Evolutionary conservation across 345 rosid genomes (phyloP).

Genomic region (Salix arbutifolia): DNA sequence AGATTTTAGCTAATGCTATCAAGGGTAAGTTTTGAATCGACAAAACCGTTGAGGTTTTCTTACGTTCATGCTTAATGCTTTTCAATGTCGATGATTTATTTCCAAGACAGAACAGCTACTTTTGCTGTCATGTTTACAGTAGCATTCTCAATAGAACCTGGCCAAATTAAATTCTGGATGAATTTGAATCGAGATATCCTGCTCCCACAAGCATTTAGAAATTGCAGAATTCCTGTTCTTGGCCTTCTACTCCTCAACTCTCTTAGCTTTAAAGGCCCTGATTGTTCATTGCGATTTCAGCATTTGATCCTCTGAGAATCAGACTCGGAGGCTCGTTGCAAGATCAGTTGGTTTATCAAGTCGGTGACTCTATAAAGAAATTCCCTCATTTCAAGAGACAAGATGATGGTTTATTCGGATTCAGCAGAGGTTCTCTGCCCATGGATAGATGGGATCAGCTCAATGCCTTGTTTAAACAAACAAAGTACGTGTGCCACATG

Average conservation of each 20-base stretch:
- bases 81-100: background rate
- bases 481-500: constrained; percentile 29
- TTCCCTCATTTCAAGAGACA: constrained; percentile 32
- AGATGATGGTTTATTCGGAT: constrained; percentile 37
- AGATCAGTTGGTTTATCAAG: constrained; percentile 47
- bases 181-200: too few relatives aligned
- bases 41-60: background rate
- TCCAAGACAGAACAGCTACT: background rate
- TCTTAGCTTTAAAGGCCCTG: background rate
- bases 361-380: constrained; percentile 22
- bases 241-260: background rate
- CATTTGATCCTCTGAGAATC: constrained; percentile 43
- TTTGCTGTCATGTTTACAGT: background rate
- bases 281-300: constrained; percentile 20
- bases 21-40: constrained; percentile 32
- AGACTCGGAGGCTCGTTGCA: constrained; percentile 50
- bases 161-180: background rate
- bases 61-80: background rate
- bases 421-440: constrained; percentile 42
- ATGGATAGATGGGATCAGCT: constrained; percentile 58
- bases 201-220: background rate
- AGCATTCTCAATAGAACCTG: background rate
- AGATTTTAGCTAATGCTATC: constrained; percentile 45
- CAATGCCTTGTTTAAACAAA: constrained; percentile 31
- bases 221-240: background rate